Base-by-base conservation (phyloP, 148 eudicot genomes). In the Polygonum aviculare region DNA sequence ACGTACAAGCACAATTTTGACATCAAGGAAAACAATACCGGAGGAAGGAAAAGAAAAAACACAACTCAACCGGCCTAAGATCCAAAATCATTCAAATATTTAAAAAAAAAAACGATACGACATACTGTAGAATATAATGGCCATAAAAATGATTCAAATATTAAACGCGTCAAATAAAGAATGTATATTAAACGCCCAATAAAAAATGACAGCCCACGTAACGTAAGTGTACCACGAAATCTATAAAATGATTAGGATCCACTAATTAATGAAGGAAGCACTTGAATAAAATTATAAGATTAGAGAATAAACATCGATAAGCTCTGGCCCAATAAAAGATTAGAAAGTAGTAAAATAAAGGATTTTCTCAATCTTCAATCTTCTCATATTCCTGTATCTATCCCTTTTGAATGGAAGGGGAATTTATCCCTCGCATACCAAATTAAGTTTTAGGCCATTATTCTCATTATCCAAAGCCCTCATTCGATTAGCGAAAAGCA, bases 381-480 rank as follows among this genome's bases (percentile, higher is more conserved):
- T 54, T 54, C 9, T 54, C 60, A 60, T 60, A 60, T 60, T 60
- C 18, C 6, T 26, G 38, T 60, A 12, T 60, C 31, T 26, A 26
- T 26, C 31, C 69, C 33, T 38, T 60, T 60, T 60, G 15, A 60
- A 65, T 11, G 40, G 41, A 35, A 38, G 72, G 44, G 44, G 72
- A 67, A 67, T 67, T 36, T 67, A 67, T 67, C 40, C 72, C 72
- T 67, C 16, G 19, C 38, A 35, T 67, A 67, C 72, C 44, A 67
- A 67, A 67, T 67, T 38, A 36, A 45, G 72, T 36, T 67, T 67
- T 36, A 67, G 72, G 72, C 16, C 72, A 36, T 35, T 67, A 67
- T 67, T 67, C 72, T 36, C 41, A 36, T 38, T 67, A 67, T 38
- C 72, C 72, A 67, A 67, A 67, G 7, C n/a, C n/a, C 72, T 38